Evolutionary conservation across 139 green algal species (phyloP).

Genomic region (Picocystis salinarum): DNA sequence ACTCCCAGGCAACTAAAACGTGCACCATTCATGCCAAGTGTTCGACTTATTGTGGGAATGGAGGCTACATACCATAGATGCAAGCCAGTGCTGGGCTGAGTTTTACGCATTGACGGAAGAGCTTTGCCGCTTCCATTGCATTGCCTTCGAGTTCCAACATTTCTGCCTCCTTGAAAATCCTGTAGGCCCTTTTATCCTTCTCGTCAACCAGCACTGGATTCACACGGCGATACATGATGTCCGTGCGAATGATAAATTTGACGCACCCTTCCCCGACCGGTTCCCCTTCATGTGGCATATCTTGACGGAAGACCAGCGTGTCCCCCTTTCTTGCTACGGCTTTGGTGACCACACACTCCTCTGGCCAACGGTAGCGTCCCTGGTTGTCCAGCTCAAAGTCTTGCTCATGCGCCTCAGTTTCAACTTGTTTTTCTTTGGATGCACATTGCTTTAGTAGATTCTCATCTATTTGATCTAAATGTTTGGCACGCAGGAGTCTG

Average conservation of each 20-base stretch:
- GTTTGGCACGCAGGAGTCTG: conserved; percentile 1
- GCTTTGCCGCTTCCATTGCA: conserved; percentile 1
- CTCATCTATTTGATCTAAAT: too few relatives aligned
- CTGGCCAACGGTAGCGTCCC: conserved; percentile 2
- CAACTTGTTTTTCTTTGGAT: too few relatives aligned
- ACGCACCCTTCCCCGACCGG: conserved; percentile 4
- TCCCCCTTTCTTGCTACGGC: background rate
- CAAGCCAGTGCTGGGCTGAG: too few relatives aligned
- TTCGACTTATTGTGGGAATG: too few relatives aligned
- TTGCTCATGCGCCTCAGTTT: background rate
- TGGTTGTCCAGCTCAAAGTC: conserved; percentile 1
- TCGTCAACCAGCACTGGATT: conserved; percentile 1
- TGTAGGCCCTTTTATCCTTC: conserved; percentile 8
- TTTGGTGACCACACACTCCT: conserved; percentile 4
- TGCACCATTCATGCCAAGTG: too few relatives aligned
- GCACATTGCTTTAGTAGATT: too few relatives aligned
- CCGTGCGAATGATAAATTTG: conserved; percentile 16
- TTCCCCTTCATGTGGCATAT: conserved; percentile 12
- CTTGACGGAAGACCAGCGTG: conserved; percentile 11
- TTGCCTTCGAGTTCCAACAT: conserved; percentile 5
- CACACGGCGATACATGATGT: conserved; percentile 16
- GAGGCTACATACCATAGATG: too few relatives aligned
- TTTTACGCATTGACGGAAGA: conserved; percentile 2
- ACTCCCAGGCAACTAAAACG: too few relatives aligned
- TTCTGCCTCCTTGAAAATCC: conserved; percentile 5